phyloP scores from a whole-genome alignment of 306 rosid species.

The Pyrus betulifolia region DNA sequence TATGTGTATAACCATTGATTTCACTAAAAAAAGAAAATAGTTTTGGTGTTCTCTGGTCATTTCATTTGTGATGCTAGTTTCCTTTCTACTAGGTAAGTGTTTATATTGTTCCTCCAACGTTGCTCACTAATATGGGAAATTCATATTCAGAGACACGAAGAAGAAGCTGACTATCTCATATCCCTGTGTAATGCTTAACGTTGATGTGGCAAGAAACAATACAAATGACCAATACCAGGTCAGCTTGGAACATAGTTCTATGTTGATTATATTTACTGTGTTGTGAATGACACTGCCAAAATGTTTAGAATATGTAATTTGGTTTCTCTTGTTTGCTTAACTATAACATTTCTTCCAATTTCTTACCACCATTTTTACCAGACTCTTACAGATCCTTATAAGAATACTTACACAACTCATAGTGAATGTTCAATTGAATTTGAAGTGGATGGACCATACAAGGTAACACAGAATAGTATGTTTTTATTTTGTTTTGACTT shows the following conservation, averaged over 20 bases:
- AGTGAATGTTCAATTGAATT: slow-evolving; percentile 99
- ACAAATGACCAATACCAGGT: slow-evolving; percentile 99
- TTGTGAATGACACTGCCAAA: slow-evolving; percentile 7
- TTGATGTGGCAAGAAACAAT: slow-evolving; percentile 93
- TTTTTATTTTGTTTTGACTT: slow-evolving; percentile 1
- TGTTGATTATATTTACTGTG: slow-evolving; percentile 11
- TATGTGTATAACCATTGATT: background rate
- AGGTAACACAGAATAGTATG: slow-evolving; percentile 40
- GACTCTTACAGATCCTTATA: slow-evolving; percentile 65
- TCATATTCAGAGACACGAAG: slow-evolving; percentile 59
- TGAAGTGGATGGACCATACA: slow-evolving; percentile 99
- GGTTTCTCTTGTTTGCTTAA: slow-evolving; percentile 12
- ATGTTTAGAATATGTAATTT: slow-evolving; percentile 3
- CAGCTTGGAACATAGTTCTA: slow-evolving; percentile 21
- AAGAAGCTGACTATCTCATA: slow-evolving; percentile 93
- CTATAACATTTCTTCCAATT: slow-evolving; percentile 16
- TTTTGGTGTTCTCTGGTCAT: background rate
- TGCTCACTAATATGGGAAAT: slow-evolving; percentile 17
- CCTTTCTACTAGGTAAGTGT: slow-evolving; percentile 6
- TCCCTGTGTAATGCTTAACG: slow-evolving; percentile 99
- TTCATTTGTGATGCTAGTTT: background rate
- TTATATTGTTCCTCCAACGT: slow-evolving; percentile 13
- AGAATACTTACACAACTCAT: slow-evolving; percentile 64
- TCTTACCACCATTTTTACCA: slow-evolving; percentile 33
- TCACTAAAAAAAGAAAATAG: slow-evolving; percentile 4